Evolutionary conservation across 2,329 filamentous ascomycete genomes (phyloP).

Genomic region (Trichophyton rubrum): DNA sequence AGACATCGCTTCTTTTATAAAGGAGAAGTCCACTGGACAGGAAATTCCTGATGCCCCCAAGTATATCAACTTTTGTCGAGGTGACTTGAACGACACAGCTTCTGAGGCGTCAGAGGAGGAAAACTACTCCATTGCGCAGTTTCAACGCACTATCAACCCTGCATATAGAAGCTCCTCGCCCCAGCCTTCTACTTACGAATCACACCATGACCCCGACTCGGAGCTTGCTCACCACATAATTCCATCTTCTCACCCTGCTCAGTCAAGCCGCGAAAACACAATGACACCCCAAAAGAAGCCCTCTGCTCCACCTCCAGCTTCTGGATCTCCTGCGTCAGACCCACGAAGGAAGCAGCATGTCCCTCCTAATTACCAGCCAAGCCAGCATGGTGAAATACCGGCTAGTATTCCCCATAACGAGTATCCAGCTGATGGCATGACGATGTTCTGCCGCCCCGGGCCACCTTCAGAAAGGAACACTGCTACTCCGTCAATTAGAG

Average conservation of each 20-base stretch:
- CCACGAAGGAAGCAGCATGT: slow-evolving; percentile 27
- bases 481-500: slow-evolving; percentile 65
- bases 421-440: slow-evolving; percentile 92
- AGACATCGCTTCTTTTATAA: slow-evolving; percentile 82
- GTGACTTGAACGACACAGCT: slow-evolving; percentile 64
- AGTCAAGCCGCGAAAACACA: slow-evolving; percentile 40
- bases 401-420: slow-evolving; percentile 70
- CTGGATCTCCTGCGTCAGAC: slow-evolving; percentile 5
- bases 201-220: slow-evolving; percentile 76
- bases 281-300: slow-evolving; percentile 40
- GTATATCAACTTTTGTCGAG: slow-evolving; percentile 97
- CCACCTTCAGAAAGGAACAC: slow-evolving; percentile 59
- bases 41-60: slow-evolving; percentile 95
- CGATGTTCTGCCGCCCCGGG: slow-evolving; percentile 79
- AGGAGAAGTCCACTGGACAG: slow-evolving; percentile 77
- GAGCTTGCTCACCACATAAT: slow-evolving; percentile 57
- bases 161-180: slow-evolving; percentile 93
- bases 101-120: slow-evolving; percentile 84
- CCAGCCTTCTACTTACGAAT: slow-evolving; percentile 83
- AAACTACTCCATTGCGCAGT: slow-evolving; percentile 87
- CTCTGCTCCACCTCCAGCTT: slow-evolving; percentile 14
- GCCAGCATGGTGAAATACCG: slow-evolving; percentile 53
- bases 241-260: slow-evolving; percentile 38
- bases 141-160: slow-evolving; percentile 87
- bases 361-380: slow-evolving; percentile 39